Evolutionary conservation across 768 basidiomycete species (phyloP).

Genomic region (Erythrobasidium yunnanense): DNA sequence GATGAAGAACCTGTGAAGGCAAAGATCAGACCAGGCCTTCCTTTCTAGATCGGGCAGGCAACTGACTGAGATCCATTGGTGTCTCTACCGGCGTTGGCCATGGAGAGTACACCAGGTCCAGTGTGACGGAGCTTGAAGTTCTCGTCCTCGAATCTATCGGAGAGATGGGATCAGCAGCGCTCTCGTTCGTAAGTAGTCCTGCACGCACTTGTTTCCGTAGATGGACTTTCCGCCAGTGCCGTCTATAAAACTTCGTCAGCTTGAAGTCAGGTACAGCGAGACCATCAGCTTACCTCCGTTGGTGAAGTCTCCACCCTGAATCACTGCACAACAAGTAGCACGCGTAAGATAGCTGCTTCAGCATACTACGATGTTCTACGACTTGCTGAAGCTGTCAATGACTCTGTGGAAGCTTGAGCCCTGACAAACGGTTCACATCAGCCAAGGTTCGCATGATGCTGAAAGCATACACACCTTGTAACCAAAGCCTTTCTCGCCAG

Average conservation of each 20-base stretch:
- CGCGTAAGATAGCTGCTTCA: not conserved
- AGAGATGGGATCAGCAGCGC: constrained; percentile 42
- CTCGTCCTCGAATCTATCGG: constrained; percentile 66
- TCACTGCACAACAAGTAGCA: constrained; percentile 48
- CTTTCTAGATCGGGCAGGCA: constrained; percentile 37
- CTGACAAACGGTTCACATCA: constrained; percentile 86
- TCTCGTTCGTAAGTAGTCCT: too few species aligned
- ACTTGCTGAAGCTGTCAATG: constrained; percentile 74
- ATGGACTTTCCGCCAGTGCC: constrained; percentile 41
- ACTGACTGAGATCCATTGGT: constrained; percentile 93
- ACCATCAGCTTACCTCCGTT: constrained; percentile 41
- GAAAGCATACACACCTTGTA: constrained; percentile 39
- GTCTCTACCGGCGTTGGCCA: constrained; percentile 75
- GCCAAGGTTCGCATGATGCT: constrained; percentile 42
- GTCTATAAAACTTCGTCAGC: constrained; percentile 33
- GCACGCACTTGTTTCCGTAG: constrained; percentile 30
- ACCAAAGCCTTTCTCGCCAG: constrained; percentile 62
- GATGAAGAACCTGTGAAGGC: constrained; percentile 31
- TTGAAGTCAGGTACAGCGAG: constrained; percentile 33
- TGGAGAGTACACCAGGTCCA: constrained; percentile 51
- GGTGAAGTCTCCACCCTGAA: constrained; percentile 98
- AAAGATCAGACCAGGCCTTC: constrained; percentile 33
- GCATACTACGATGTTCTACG: constrained; percentile 45
- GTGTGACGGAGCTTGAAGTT: constrained; percentile 70
- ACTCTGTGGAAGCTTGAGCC: constrained; percentile 94